Evolutionary conservation across 192 early-diverging fungal species (phyloP), one percentile per base, ranked within the genome.

Genomic region (Coemansia sp.): DNA sequence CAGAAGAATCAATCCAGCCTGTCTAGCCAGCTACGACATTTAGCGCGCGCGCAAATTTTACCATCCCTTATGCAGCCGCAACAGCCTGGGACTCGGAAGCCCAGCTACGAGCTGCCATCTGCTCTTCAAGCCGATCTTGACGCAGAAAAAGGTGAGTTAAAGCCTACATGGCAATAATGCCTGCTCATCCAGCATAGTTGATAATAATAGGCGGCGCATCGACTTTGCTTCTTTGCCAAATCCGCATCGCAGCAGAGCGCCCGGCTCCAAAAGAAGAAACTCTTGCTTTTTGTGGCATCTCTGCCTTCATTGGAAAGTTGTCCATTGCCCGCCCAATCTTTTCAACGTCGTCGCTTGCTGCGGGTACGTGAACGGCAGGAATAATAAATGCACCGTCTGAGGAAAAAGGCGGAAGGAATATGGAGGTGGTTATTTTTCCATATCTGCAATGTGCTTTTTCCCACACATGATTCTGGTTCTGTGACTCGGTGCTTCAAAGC

Each of bases 101-200:
- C 45, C 22, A 77, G 75, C 75, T 77, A 77, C 57, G 75, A 77
- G 66, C 69, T 77, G 62, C 40, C 65, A 39, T 68, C 69, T 14
- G 4, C 19, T 10, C 20, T 8, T 8, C 51, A 54, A 25, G 51
- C 11, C 48, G 48, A 4, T 17, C 3, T 7, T 17, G 14, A 7
- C 17, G 3, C 48, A 7, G 48, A 50, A 17, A 50, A 54, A 25
- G 51, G 51, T 54, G 51, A 54, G 51, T 54, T 54, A 25, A 25
- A 22, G 4, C 51, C 2, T 53, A 22, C 9, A 20, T 6, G 25
- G 25, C 25, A 25, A 2, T 2, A 25, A 25, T 25, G 2, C 25
- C 25, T 25, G 25, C 25, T 25, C 25, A 25, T 25, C 25, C 25
- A 25, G 2, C 25, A 25, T 1, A 25, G 2, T 25, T 2, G 2